Conservation (phyloP, 805 yeast species). For the Ogataea siamensis region DNA sequence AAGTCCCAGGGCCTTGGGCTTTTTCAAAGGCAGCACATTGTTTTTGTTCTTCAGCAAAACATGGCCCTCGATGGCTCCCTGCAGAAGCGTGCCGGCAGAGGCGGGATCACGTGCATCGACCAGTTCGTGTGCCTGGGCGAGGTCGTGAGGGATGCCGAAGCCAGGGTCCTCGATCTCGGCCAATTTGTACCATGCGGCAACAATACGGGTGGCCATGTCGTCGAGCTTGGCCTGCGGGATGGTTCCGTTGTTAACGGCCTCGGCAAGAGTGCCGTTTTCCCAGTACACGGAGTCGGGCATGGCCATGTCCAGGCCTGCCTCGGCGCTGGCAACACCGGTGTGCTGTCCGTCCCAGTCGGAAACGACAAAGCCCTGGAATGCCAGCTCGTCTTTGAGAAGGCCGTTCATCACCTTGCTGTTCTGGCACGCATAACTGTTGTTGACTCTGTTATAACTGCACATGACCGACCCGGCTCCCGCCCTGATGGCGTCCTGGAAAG, state of each 20-base stretch:
- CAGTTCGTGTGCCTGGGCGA: constrained; percentile 52
- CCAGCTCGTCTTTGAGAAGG: constrained; percentile 57
- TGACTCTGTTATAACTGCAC: constrained; percentile 58
- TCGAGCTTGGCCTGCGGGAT: constrained; percentile 51
- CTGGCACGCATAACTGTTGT: constrained; percentile 58
- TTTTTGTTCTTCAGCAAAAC: constrained; percentile 53
- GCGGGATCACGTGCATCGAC: constrained; percentile 50
- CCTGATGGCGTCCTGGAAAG: constrained; percentile 59
- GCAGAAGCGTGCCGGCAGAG: constrained; percentile 47
- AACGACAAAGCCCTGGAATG: constrained; percentile 66
- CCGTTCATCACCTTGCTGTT: constrained; percentile 54
- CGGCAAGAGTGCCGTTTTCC: constrained; percentile 51
- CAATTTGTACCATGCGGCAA: constrained; percentile 54
- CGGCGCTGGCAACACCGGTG: constrained; percentile 52
- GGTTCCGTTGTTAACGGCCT: constrained; percentile 55
- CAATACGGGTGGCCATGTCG: constrained; percentile 60
- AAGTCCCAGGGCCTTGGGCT: constrained; percentile 43
- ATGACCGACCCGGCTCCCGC: constrained; percentile 63
- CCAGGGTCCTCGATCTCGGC: constrained; percentile 38
- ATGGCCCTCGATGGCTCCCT: constrained; percentile 56
- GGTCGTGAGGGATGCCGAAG: constrained; percentile 47
- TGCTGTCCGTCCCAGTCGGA: constrained; percentile 69
- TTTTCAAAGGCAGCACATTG: constrained; percentile 51
- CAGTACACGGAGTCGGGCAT: constrained; percentile 57
- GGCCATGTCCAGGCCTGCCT: constrained; percentile 62